Evolutionary conservation across 2,329 filamentous ascomycete genomes (phyloP), one percentile per base, ranked within the genome.

Genomic region (Trichoderma lentiforme): DNA sequence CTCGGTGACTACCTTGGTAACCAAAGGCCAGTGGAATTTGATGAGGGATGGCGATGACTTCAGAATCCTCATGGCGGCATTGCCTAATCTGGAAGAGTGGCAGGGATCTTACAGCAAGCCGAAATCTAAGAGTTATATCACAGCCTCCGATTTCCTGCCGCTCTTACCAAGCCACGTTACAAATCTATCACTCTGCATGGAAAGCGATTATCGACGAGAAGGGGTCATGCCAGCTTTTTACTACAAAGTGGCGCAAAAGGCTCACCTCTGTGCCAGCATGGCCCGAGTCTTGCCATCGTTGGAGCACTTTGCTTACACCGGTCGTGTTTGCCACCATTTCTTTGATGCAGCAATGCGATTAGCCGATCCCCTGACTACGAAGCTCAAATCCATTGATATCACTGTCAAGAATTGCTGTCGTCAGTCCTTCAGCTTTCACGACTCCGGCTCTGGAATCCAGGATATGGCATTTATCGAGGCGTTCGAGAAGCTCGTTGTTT

Each of bases 11-110:
- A 93, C 91, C 0, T 84, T 94, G 24, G 88, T 93, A 57, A 91
- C 91, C 80, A 90, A 91, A 76, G 92, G 92, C 7, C 91, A 93
- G 75, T 94, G 92, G 92, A 94, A 94, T 77, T 84, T 94, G 32
- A 91, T 93, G 79, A 85, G 92, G 61, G 84, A 86, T 18, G 82
- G 87, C 57, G 82, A 84, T 21, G 91, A 94, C 79, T 93, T 92
- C 80, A 81, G 85, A 71, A 85, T 84, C 66, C 86, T 94, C 64
- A 84, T 89, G 24, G 80, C 82, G 14, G 91, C 91, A 6, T 79
- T 94, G 57, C 92, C 92, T 1, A 90, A 88, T 73, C 81, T 94
- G n/a, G 81, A 82, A 65, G 87, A 89, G 75, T 90, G 88, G 88
- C 87, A 89, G 72, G 86, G 85, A n/a, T 87, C 86, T 6, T 90